Conservation (phyloP, 352 stramenopile genomes). For the Globisporangium splendens region DNA sequence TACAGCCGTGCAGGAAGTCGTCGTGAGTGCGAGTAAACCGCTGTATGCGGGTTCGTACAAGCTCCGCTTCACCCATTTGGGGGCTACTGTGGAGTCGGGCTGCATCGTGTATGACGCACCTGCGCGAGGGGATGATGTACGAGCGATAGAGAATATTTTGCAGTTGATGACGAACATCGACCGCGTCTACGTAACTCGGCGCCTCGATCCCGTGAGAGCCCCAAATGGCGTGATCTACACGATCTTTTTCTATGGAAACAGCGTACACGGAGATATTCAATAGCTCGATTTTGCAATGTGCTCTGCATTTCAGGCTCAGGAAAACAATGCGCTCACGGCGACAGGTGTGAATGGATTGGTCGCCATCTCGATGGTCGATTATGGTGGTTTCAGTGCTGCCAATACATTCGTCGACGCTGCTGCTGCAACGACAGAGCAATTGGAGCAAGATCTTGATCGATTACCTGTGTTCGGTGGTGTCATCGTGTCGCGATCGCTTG, state of each 20-base stretch:
- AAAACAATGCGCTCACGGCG: conserved; percentile 55
- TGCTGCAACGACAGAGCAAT: conserved; percentile 32
- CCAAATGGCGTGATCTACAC: conserved; percentile 64
- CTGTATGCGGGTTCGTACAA: conserved; percentile 56
- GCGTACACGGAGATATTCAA: conserved; percentile 34
- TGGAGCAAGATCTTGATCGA: conserved; percentile 41
- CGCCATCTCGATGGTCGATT: conserved; percentile 35
- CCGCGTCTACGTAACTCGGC: conserved; percentile 65
- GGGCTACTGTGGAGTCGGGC: conserved; percentile 20
- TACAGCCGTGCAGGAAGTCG: conserved; percentile 63
- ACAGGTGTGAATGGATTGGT: conserved; percentile 30
- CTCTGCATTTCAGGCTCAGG: conserved; percentile 53
- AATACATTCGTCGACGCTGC: conserved; percentile 57
- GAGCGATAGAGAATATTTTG: conserved; percentile 52
- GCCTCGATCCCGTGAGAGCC: conserved; percentile 22
- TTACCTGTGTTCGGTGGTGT: conserved; percentile 64
- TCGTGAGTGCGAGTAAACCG: conserved; percentile 49
- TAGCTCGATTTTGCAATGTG: conserved; percentile 27
- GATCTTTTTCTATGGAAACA: conserved; percentile 79
- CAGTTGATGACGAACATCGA: conserved; percentile 68
- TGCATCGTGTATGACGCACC: conserved; percentile 69
- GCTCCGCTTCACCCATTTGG: conserved; percentile 44
- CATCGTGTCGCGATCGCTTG: conserved; percentile 56
- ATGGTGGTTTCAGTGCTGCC: conserved; percentile 37
- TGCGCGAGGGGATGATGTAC: conserved; percentile 29